Base-by-base conservation (phyloP, 345 rosid genomes). In the Salix exigua region DNA sequence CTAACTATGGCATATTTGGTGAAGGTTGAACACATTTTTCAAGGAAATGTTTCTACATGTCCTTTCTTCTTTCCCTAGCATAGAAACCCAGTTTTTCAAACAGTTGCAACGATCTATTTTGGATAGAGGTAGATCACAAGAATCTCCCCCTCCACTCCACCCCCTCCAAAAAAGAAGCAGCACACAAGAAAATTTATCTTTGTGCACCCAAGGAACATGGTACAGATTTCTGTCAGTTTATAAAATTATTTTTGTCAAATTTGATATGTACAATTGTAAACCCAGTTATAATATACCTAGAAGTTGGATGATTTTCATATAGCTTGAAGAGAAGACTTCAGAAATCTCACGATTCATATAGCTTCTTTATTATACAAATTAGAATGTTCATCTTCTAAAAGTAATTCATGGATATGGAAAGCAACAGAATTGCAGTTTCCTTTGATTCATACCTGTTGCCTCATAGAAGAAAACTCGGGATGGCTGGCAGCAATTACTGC, bases 401-500 rank as follows among this genome's bases (percentile, higher is more conserved):
- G n/a, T 8, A 21, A 66, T 35, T 50, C 25, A 23, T 48, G 19
- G 35, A 17, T 66, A 66, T 33, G 6, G 23, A 4, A 64, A 12
- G 51, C 63, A 61, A 35, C 46, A 53, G 21, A 53, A 7, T 53
- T 53, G 60, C 3, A 71, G 66, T 48, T 44, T 74, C 17, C 48
- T 38, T 37, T 19, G 71, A 67, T 3, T n/a, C 71, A 71, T 78
- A 96, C 98, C 97, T 94, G 99, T 75, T 96, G 99, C 82, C 98
- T 91, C 96, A 96, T 85, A 61, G 98, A 82, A 78, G 98, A 92
- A 79, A 96, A 96, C 79, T 94, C 99, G 6, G 91, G 91, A 76
- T 96, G 99, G 81, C 95, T 90, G 63, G 99, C 93, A 82, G 98
- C 97, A 86, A 96, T 89, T 63, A 96, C 91, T 19, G 94, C 80